Base-by-base conservation (phyloP, 768 basidiomycete species). In the Nevesoporus exiguus region DNA sequence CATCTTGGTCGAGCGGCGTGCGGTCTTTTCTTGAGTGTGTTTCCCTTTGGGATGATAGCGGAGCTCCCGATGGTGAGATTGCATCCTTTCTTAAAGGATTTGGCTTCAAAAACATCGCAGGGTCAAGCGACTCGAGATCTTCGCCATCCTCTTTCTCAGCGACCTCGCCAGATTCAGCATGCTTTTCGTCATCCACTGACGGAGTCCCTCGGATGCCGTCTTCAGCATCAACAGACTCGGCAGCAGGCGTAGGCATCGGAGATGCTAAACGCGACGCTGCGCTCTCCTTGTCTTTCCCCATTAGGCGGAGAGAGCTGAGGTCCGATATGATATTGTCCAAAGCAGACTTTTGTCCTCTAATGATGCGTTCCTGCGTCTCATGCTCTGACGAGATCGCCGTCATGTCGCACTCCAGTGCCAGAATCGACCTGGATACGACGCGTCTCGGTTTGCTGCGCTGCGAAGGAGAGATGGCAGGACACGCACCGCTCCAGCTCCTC, bases 401-500 rank as follows among this genome's bases (percentile, higher is more conserved):
- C 80, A 91, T 90, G 66, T 93, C 90, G 61, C 83, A 88, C 60
- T 92, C 88, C 13, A 92, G 71, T 11, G 79, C 75, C 44, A 75
- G 66, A 51, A 92, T 92, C 30, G 83, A 78, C 62, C 90, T 93
- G 34, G 22, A 47, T 14, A 33, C n/a, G 51, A 36, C 42, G 37
- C 47, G 4, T 48, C 37, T 25, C 27, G 8, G 27, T 8, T 29
- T 4, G 8, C 27, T 29, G 27, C 27, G 8, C 27, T 29, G 27
- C 8, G 19, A 4, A 2, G 17, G 9, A 2, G 5, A 19, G n/a
- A 41, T 14, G 24, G 40, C 14, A 6, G 8, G 36, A n/a, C 24
- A 79, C 86, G 61, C 63, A 93, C 91, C 77, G 79, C 64, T 87
- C 83, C 15, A 92, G 76, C 61, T 93, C 92, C 9, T 86, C 84